Percentiles rank a stretch among this genome's conserved stretches.
Conservation (phyloP, 1,284 basidiomycete genomes). For the Pseudozyma tsukubaensis region DNA sequence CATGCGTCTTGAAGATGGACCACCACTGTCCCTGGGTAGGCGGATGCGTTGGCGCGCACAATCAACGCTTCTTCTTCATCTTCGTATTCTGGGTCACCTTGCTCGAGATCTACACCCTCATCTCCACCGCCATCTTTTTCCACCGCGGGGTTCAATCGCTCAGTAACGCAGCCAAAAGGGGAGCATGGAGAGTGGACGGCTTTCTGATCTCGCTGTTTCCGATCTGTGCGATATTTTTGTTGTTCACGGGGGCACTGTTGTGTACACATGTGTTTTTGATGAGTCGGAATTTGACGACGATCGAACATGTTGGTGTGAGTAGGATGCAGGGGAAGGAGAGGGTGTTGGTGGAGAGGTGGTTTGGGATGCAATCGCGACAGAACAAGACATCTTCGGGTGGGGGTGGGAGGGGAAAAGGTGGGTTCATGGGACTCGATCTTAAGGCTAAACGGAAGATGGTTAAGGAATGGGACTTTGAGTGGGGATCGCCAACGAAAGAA, state of each 20-base stretch:
- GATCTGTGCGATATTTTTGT: conserved; percentile 75
- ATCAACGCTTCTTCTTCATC: conserved; percentile 82
- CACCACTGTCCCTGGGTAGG: conserved; percentile 80
- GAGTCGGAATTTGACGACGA: conserved; percentile 78
- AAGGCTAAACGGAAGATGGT: conserved; percentile 37
- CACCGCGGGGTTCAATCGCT: conserved; percentile 53
- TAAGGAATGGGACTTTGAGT: conserved; percentile 78
- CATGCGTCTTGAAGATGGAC: conserved; percentile 80
- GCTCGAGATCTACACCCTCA: conserved; percentile 75
- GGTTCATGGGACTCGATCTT: conserved; percentile 57
- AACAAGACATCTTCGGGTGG: background rate
- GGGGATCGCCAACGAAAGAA: conserved; percentile 79
- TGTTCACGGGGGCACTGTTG: conserved; percentile 77
- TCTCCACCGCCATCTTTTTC: conserved; percentile 70
- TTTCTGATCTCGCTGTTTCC: conserved; percentile 77
- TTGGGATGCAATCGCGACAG: conserved; percentile 19
- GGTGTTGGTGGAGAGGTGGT: conserved; percentile 70
- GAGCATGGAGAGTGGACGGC: conserved; percentile 72
- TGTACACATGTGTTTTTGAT: conserved; percentile 77
- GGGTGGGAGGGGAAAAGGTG: conserved; percentile 7
- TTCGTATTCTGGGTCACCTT: conserved; percentile 76
- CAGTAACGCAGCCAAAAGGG: conserved; percentile 9
- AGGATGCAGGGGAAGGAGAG: conserved; percentile 77
- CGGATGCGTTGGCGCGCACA: conserved; percentile 83
- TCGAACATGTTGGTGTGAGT: conserved; percentile 77